These are phyloP conservation scores for Colletotrichum euphorbiae DNA, from an alignment of 2,329 filamentous ascomycete genomes.

Conservation along the genomic window DNA sequence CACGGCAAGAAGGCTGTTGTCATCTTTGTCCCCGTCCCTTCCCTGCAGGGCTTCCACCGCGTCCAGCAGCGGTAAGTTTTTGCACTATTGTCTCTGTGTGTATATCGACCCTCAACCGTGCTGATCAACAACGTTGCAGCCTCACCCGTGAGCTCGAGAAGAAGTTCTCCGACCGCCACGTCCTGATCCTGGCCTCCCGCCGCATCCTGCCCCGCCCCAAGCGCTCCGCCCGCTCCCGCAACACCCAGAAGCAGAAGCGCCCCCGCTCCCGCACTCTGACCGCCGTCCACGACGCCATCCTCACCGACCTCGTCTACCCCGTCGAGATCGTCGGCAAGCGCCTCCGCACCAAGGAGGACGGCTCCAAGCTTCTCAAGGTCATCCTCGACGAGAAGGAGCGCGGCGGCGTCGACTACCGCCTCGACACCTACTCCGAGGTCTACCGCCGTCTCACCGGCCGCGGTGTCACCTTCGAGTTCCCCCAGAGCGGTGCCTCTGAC, in stretches of 20 bases:
- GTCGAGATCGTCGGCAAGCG: constrained; percentile 99
- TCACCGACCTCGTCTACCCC: constrained; percentile 97
- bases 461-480: constrained; percentile 98
- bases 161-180: constrained; percentile 99
- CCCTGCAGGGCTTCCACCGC: constrained; percentile 98
- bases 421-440: constrained; percentile 99
- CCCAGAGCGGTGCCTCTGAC: constrained; percentile 81
- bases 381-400: constrained; percentile 99
- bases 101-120: not conserved
- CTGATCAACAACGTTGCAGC: constrained; percentile 59
- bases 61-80: constrained; percentile 96
- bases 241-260: constrained; percentile 98
- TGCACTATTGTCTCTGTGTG: not conserved
- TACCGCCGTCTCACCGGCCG: constrained; percentile 98
- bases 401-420: constrained; percentile 98
- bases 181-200: constrained; percentile 98
- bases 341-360: constrained; percentile 98
- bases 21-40: constrained; percentile 99
- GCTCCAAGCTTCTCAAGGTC: constrained; percentile 98
- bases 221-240: constrained; percentile 96
- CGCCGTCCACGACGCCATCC: constrained; percentile 98
- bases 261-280: constrained; percentile 97
- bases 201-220: constrained; percentile 98
- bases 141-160: constrained; percentile 99
- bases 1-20: constrained; percentile 99